Percentiles rank a stretch among this genome's conserved stretches.
phyloP scores from a whole-genome alignment of 331 rosid genomes.

The Pyrus hybrid region DNA sequence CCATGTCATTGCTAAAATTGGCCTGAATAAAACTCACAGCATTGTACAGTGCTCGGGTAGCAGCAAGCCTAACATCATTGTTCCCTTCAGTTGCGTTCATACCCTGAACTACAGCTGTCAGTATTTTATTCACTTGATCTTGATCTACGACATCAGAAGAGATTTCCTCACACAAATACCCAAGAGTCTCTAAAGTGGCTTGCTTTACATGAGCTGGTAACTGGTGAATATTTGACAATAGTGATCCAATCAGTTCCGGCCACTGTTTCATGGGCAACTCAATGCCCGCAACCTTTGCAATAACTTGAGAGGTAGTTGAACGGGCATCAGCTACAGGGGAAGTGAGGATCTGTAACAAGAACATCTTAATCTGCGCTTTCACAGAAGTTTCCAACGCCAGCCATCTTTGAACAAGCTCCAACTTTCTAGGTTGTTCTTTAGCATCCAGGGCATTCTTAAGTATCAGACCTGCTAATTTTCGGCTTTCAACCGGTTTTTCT shows the following conservation, averaged over 20 bases:
- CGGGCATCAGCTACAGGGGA: slow-evolving; percentile 60
- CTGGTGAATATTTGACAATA: slow-evolving; percentile 69
- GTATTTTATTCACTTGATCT: slow-evolving; percentile 77
- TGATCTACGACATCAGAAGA: slow-evolving; percentile 72
- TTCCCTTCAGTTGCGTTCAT: slow-evolving; percentile 65
- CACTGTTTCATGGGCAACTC: slow-evolving; percentile 86
- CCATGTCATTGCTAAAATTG: slow-evolving; percentile 75
- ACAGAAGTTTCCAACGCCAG: slow-evolving; percentile 47
- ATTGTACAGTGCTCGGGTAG: slow-evolving; percentile 70
- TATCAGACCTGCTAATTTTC: slow-evolving; percentile 75
- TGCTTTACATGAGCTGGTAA: slow-evolving; percentile 68
- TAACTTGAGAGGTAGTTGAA: slow-evolving; percentile 77
- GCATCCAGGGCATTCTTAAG: slow-evolving; percentile 85
- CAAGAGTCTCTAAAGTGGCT: slow-evolving; percentile 82
- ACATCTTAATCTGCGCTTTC: slow-evolving; percentile 57
- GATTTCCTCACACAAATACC: slow-evolving; percentile 82
- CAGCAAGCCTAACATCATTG: slow-evolving; percentile 79
- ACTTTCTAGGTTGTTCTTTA: slow-evolving; percentile 71
- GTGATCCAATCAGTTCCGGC: slow-evolving; percentile 77
- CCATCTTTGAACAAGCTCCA: slow-evolving; percentile 79
- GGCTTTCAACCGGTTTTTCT: slow-evolving; percentile 77
- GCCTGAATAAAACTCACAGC: slow-evolving; percentile 80
- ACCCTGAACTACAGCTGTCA: slow-evolving; percentile 89
- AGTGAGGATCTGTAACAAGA: slow-evolving; percentile 59
- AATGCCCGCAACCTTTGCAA: slow-evolving; percentile 80